Evolutionary conservation across 2,329 filamentous ascomycete species (phyloP).

Genomic region (Venturia nashicola): DNA sequence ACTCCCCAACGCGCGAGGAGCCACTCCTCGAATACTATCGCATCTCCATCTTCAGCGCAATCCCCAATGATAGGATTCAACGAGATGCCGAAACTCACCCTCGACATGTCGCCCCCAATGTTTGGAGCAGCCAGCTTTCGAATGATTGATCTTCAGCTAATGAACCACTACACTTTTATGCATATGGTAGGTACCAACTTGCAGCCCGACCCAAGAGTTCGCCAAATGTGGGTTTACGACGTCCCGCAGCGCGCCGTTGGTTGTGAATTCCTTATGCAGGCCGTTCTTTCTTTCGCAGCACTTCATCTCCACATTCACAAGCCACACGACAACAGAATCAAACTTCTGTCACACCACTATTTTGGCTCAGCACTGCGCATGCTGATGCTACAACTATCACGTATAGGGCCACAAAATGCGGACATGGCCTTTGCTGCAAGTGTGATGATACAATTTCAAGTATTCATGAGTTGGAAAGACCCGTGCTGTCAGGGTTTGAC

Average conservation of each 20-base stretch:
- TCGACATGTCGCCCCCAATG: constrained; percentile 1
- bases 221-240: constrained; percentile 7
- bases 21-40: not conserved
- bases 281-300: constrained; percentile 5
- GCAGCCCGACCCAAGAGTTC: constrained; percentile 7
- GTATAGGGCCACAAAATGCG: constrained; percentile 2
- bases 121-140: constrained; percentile 6
- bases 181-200: not conserved
- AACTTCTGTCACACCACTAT: constrained; percentile 5
- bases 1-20: not conserved
- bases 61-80: not conserved
- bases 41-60: not conserved
- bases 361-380: constrained; percentile 5
- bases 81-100: not conserved
- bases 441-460: constrained; percentile 8
- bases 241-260: constrained; percentile 7
- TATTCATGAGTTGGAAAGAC: constrained; percentile 7
- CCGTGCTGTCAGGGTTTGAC: not conserved
- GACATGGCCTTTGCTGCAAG: constrained; percentile 8
- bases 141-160: constrained; percentile 9
- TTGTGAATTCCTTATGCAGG: constrained; percentile 9
- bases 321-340: not conserved
- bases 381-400: constrained; percentile 4
- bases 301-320: constrained; percentile 9
- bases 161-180: constrained; percentile 10